Conservation (phyloP, 768 basidiomycete species). For the Daedalea quercina region DNA sequence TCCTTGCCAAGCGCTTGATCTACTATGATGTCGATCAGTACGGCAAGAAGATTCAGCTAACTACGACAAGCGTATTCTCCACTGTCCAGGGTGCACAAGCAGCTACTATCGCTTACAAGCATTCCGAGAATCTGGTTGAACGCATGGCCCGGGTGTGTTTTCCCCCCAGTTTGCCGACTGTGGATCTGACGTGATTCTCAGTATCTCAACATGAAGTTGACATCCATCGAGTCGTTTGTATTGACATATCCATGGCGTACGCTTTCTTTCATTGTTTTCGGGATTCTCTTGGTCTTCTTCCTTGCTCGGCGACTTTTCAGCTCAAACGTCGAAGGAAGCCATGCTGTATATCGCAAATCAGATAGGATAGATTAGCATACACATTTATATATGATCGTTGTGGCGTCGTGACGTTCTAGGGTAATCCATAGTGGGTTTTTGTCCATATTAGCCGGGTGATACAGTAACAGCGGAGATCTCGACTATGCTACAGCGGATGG, state of each 20-base stretch:
- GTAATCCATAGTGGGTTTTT: background rate
- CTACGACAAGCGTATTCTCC: slow-evolving; percentile 51
- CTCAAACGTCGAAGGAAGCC: slow-evolving; percentile 12
- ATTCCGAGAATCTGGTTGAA: slow-evolving; percentile 70
- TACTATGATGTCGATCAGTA: slow-evolving; percentile 70
- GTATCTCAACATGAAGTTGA: slow-evolving; percentile 25
- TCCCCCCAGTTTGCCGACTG: background rate
- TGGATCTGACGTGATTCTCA: slow-evolving; percentile 3
- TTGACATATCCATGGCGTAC: slow-evolving; percentile 20
- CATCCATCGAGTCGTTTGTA: slow-evolving; percentile 20
- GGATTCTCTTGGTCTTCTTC: slow-evolving; percentile 13
- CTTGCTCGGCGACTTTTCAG: slow-evolving; percentile 17
- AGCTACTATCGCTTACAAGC: slow-evolving; percentile 41
- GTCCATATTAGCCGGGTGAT: background rate
- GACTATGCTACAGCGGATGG: slow-evolving; percentile 1
- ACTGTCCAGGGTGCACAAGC: slow-evolving; percentile 61
- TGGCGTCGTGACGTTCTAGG: background rate
- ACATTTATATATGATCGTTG: background rate
- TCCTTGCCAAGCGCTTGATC: slow-evolving; percentile 44
- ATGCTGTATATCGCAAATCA: slow-evolving; percentile 10
- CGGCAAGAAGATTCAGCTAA: slow-evolving; percentile 50
- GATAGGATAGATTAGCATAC: slow-evolving; percentile 4
- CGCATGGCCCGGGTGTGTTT: slow-evolving; percentile 52
- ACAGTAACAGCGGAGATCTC: background rate
- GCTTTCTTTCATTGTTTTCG: slow-evolving; percentile 15